Evolutionary conservation across 352 stramenopile genomes (phyloP), one percentile per base, ranked within the genome.

Genomic region (Globisporangium emineosum): DNA sequence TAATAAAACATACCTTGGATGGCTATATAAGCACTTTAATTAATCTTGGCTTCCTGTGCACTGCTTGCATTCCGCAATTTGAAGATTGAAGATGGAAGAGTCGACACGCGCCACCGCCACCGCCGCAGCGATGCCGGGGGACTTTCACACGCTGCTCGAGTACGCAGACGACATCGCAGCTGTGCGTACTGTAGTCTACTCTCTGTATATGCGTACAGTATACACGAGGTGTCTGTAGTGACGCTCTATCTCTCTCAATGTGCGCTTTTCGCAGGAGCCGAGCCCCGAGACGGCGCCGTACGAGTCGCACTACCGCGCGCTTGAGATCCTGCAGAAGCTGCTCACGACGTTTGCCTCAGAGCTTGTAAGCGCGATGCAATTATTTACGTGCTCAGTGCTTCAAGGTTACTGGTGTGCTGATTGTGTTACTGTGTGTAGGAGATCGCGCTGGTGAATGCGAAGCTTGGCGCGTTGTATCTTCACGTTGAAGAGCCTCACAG

Each of bases 401-500:
- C 42, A 76, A 33, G 56, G 5, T 9, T 42, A 52, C 5, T 55
- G 13, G 30, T 40, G 5, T 53, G 3, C 47, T 13, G 13, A 10
- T 47, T 33, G 17, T 43, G 1, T 1, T 23, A 10, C 33, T 37
- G 33, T 69, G 13, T 49, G 15, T 51, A 90, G 81, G 72, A 88
- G 43, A 49, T 51, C 4, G 76, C 73, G 21, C 53, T 75, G 5
- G 68, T 53, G 27, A 67, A 77, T 33, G 70, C 69, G 4, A 79
- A 78, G 57, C 66, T 88, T 5, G 81, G 81, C 1, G 70, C 75
- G 12, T 70, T 60, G 25, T 83, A 81, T 63, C 68, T 88, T 32
- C 69, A 81, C 51, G 78, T 88, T 35, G 79, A 90, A 63, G 81
- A 90, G 33, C 79, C 79, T 0, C 78, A 89, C 63, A 76, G 81